phyloP scores from a whole-genome alignment of 192 early-diverging fungal species.

The Mortierella alpina region DNA sequence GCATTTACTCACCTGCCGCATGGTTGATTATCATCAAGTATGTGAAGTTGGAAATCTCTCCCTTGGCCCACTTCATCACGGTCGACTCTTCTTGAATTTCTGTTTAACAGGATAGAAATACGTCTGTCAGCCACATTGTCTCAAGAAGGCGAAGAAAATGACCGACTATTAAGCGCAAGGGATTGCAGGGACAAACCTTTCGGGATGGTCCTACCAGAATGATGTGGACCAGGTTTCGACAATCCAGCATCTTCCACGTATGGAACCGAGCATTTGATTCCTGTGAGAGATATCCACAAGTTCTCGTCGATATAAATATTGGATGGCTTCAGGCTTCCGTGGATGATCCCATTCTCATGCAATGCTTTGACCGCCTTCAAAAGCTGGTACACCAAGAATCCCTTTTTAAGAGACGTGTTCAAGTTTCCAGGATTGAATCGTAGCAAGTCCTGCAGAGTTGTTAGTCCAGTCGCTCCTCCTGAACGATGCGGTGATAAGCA shows the following conservation, averaged over 20 bases:
- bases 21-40: constrained; percentile 94
- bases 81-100: constrained; percentile 59
- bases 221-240: no score
- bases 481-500: constrained; percentile 63
- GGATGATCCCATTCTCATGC: constrained; percentile 66
- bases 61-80: constrained; percentile 77
- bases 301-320: constrained; percentile 70
- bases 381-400: constrained; percentile 71
- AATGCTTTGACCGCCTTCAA: constrained; percentile 60
- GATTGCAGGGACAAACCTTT: constrained; percentile 26
- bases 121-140: not conserved
- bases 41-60: constrained; percentile 92
- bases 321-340: constrained; percentile 64
- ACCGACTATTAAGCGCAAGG: not conserved
- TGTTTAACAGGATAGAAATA: not conserved
- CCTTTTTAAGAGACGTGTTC: constrained; percentile 67
- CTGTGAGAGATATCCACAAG: constrained; percentile 67
- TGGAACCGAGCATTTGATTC: constrained; percentile 61
- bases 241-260: not conserved
- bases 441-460: constrained; percentile 66
- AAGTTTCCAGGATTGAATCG: constrained; percentile 69
- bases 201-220: constrained; percentile 16
- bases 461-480: constrained; percentile 50
- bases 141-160: not conserved
- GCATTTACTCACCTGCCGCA: constrained; percentile 69